Evolutionary conservation across 2,329 filamentous ascomycete species (phyloP), one percentile per base, ranked within the genome.

Genomic region (Fusarium mundagurra): DNA sequence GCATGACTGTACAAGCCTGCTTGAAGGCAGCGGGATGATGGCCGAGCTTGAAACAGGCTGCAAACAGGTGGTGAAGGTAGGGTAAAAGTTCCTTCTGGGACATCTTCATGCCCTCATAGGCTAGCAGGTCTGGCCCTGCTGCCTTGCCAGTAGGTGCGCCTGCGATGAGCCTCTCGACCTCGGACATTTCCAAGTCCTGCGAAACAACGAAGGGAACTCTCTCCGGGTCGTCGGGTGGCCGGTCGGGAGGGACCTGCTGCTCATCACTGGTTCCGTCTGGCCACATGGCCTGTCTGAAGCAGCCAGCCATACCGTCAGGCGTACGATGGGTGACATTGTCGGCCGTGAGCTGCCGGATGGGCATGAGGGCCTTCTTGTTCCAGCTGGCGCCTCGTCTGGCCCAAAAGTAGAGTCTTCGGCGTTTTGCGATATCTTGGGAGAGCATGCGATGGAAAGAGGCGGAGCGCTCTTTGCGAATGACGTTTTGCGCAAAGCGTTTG

Each of bases 11-110:
- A 1, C n/a, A 43, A 6, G 64, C 58, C 20, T 41, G 27, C 16
- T 72, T 72, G 45, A 66, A 72, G 20, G 14, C 20, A 36, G 27
- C 18, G 11, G 71, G 71, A 27, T 61, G 61, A n/a, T 73, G 51
- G 1, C 12, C 5, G 7, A 69, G 47, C 17, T 34, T 22, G 13
- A 73, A 33, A 34, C 69, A 73, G 27, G 61, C 61, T 2, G 36
- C n/a, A 34, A 73, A 72, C 10, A 57, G 8, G 14, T 50, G 29
- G 17, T 39, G 36, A 12, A 73, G 43, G 24, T 60, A 50, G 6
- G 61, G 47, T 1, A 24, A 27, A 8, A 61, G 8, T 1, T 13
- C 17, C 3, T 34, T 18, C 1, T 17, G 20, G 6, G 43, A 53
- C 33, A 62, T 12, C 45, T 69, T 68, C 12, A 72, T 16, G 5